Evolutionary conservation across 768 basidiomycete species (phyloP), one percentile per base, ranked within the genome.

Genomic region (Cystobasidium tubakii): DNA sequence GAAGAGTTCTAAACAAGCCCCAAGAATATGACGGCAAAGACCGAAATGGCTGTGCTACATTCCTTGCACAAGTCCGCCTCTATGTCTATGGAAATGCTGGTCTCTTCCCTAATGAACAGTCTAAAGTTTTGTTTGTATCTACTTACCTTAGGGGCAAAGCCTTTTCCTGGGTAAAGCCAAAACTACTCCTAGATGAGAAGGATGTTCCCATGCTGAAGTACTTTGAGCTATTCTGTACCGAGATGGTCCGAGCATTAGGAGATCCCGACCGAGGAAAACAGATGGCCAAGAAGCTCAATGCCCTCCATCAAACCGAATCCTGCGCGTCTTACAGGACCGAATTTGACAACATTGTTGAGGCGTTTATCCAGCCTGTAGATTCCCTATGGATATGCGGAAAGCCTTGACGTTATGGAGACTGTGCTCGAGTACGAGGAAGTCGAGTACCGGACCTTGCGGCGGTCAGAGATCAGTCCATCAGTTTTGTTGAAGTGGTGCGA

Each of bases 11-110:
- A n/a, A n/a, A 44, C 27, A 66, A 66, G 42, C 86, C 87, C 87
- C 85, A 84, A 83, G 86, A 87, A 86, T 86, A 87, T 87, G 86
- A 87, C 86, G 86, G 74, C 66, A 66, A 73, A 73, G 55, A 73
- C 39, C 33, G 67, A 13, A 55, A 15, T 39, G 29, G 4, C n/a
- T 42, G 71, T 25, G 36, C 17, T 63, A 73, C 55, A 1, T 73
- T 73, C 60, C 27, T 64, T 33, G n/a, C 55, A 13, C 60, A 23
- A 6, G 21, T 66, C 42, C 31, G 83, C 83, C 83, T 85, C 84
- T 86, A 84, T 83, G 85, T 83, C 77, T 55, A 65, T 78, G 76
- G 77, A 66, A 74, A 63, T 62, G 31, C 39, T n/a, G 19, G 3
- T 17, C 21, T 10, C 36, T 66, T 66, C 43, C 23, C 43, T 9